Evolutionary conservation across 306 rosid genomes (phyloP), one percentile per base, ranked within the genome.

Genomic region (Notholithocarpus densiflorus): DNA sequence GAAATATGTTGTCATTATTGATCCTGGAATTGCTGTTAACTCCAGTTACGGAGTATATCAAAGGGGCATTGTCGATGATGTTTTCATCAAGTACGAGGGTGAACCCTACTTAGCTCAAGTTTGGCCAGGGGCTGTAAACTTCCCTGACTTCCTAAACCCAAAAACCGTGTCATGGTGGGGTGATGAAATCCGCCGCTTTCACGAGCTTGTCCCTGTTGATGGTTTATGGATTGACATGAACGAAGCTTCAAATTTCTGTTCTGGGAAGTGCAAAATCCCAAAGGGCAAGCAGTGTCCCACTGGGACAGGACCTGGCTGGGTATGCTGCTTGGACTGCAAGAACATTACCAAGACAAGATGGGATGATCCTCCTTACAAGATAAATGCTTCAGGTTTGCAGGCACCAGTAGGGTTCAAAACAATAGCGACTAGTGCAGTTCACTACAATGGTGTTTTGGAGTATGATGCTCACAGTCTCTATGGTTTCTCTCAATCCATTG

Each of bases 161-260:
- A 89, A 89, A 83, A 93, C 99, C 0, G 98, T 91, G 60, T 71
- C 82, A 21, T 92, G 99, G 98, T 95, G 99, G 98, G 93, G 69
- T 11, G 99, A 95, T 55, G 99, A 95, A 91, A 72, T 95, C 68
- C 87, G 79, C 53, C 96, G 98, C 59, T 95, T 95, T 83, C 99
- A 93, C 79, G 94, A 95, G 78, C 99, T 95, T 37, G 96, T 89
- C 66, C 99, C 99, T 8, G 92, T 92, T 52, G 94, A 95, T 78
- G 98, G 98, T 64, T 86, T 95, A 12, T 95, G 99, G 99, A 91
- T 95, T 72, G 99, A 95, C 93, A 95, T 95, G 99, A 95, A 95
- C 2, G 99, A 92, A 84, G 87, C 73, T 65, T 95, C 98, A 0
- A 95, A 93, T 80, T 93, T 95, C 88, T 95, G 99, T 74, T 82